Conservation (phyloP, 208 protist genomes). For the Phytomonas sp. region DNA sequence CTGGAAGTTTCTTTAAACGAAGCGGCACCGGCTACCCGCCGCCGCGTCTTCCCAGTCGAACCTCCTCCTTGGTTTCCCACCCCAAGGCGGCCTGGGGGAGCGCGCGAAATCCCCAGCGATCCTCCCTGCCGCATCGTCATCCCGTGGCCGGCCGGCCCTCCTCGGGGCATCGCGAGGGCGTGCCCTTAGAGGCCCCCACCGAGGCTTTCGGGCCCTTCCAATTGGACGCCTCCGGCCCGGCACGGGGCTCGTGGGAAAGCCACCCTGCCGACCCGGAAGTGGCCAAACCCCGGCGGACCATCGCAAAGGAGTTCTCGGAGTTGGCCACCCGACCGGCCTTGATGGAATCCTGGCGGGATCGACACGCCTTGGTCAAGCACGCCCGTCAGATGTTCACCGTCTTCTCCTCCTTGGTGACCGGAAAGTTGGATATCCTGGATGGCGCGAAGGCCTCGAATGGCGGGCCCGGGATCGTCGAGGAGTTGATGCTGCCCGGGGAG, state of each 20-base stretch:
- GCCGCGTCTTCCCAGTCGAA: slow-evolving; percentile 6
- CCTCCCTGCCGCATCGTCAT: background rate
- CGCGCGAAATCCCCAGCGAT: background rate
- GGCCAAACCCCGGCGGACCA: background rate
- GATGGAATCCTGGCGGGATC: background rate
- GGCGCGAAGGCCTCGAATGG: slow-evolving; percentile 6
- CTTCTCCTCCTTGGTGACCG: slow-evolving; percentile 48
- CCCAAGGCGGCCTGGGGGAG: background rate
- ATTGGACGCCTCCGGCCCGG: too few relatives aligned
- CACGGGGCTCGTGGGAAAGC: too few relatives aligned
- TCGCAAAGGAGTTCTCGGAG: background rate
- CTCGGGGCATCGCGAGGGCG: too few relatives aligned
- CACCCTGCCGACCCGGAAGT: too few relatives aligned
- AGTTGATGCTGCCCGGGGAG: background rate
- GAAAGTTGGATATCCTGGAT: slow-evolving; percentile 38
- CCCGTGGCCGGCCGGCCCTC: too few relatives aligned
- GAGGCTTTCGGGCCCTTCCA: too few relatives aligned
- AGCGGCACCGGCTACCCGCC: slow-evolving; percentile 10
- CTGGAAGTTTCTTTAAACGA: slow-evolving; percentile 49
- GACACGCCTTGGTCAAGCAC: slow-evolving; percentile 23
- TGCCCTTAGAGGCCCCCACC: too few relatives aligned
- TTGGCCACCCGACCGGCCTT: background rate
- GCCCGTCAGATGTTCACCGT: slow-evolving; percentile 53
- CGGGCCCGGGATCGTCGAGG: background rate
- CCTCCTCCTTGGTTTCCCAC: slow-evolving; percentile 5